Base-by-base conservation (phyloP, 2,329 filamentous ascomycete species). In the Penicillium palitans region DNA sequence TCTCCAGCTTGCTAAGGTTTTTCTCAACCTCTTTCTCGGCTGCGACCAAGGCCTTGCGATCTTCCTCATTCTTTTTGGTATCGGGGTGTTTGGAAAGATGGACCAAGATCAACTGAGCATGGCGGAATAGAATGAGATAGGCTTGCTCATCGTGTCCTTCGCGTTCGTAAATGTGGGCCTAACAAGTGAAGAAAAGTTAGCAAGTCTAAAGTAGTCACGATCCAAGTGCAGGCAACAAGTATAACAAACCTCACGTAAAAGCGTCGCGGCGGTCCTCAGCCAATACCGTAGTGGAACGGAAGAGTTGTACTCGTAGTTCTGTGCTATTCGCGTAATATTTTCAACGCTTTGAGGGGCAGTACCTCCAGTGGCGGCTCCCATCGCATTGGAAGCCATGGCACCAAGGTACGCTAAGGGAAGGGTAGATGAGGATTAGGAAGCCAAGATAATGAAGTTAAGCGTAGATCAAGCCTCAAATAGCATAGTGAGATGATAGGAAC, bases 51-150 rank as follows among this genome's bases (percentile, higher is more conserved):
- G 80, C 79, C 53, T 76, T 74, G 55, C 80, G 80, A 63, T 83
- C 83, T 37, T 88, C 85, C 10, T 85, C 82, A 8, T 86, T 83
- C 65, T 84, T 88, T 46, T 49, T 40, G 10, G 85, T 85, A 56
- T 95, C 86, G 1, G 93, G 92, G 67, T 98, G 95, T 1, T 79
- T 83, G 0, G 85, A 82, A 9, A 99, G 81, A 54, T 89, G 83
- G 7, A 91, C 84, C 29, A 96, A 79, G 25, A 96, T 85, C n/a
- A 99, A 86, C 53, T 88, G 83, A 10, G 91, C 91, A 76, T 96
- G 92, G 66, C 95, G 87, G 72, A 95, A 91, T n/a, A 96, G 84
- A 59, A 98, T 86, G 55, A 97, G 84, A 74, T 96, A 99, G 5
- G 93, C 90, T 70, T 95, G 89, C 67, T 92, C 86, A 63, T 91